Conservation (phyloP, 768 basidiomycete genomes). For the Pulveroboletus sp. region DNA sequence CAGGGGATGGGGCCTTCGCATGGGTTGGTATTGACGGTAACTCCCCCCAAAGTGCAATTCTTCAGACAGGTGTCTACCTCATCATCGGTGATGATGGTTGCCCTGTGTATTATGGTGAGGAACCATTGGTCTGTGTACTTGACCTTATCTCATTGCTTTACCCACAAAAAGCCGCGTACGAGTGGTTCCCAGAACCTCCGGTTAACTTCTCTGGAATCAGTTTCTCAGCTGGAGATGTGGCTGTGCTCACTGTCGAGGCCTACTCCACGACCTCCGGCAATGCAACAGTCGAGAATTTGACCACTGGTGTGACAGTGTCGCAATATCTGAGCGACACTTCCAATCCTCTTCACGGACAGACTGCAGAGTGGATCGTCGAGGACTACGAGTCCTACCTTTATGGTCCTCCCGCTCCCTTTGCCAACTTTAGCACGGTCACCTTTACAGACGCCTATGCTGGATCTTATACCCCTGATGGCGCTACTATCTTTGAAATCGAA, state of each 20-base stretch:
- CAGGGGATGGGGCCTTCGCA: not conserved
- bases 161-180: constrained; percentile 5
- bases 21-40: constrained; percentile 10
- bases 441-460: not conserved
- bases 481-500: not conserved
- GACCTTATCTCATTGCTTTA: not conserved
- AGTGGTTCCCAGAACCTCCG: not conserved
- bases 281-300: not conserved
- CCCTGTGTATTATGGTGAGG: not conserved
- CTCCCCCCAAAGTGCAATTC: not conserved
- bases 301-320: not conserved
- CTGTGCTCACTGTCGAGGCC: not conserved
- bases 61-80: constrained; percentile 5
- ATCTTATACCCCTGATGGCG: not conserved
- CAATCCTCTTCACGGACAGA: not conserved
- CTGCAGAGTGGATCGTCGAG: constrained; percentile 2
- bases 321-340: not conserved
- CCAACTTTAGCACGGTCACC: constrained; percentile 2
- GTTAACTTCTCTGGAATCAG: not conserved
- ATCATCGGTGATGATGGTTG: not conserved
- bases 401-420: not conserved
- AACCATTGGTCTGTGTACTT: too few relatives aligned
- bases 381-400: not conserved
- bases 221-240: not conserved
- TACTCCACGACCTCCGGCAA: not conserved